These are phyloP conservation scores for Penicillium macrosclerotiorum DNA, from an alignment of 495 filamentous ascomycete genomes.

Conservation along the genomic window DNA sequence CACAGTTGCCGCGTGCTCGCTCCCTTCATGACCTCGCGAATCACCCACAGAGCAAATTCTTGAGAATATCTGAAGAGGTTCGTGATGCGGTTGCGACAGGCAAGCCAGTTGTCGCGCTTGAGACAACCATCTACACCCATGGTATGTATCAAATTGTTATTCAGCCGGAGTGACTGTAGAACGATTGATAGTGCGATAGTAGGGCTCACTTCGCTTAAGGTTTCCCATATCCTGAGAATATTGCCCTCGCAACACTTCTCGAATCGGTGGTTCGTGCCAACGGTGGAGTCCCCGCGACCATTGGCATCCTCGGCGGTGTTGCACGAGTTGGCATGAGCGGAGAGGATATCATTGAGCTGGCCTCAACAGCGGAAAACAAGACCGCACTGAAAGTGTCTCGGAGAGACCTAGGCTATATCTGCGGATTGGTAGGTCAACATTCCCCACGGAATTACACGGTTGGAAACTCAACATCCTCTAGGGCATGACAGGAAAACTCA, in stretches of 20 bases:
- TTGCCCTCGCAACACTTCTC: slow-evolving; percentile 64
- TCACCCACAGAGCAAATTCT: slow-evolving; percentile 49
- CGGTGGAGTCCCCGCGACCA: slow-evolving; percentile 89
- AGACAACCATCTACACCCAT: slow-evolving; percentile 86
- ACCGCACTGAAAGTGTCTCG: slow-evolving; percentile 78
- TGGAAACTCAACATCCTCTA: slow-evolving; percentile 27
- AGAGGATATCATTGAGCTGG: slow-evolving; percentile 69
- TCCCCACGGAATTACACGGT: not conserved
- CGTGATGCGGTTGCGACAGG: slow-evolving; percentile 66
- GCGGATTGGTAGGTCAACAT: slow-evolving; percentile 64
- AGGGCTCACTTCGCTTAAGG: slow-evolving; percentile 41
- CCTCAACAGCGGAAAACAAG: slow-evolving; percentile 59
- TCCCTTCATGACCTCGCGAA: slow-evolving; percentile 34
- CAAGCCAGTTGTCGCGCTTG: slow-evolving; percentile 84
- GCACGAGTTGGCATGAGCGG: slow-evolving; percentile 72
- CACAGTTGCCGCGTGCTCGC: slow-evolving; percentile 19
- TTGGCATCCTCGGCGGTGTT: slow-evolving; percentile 78
- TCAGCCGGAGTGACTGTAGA: not conserved
- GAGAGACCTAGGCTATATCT: slow-evolving; percentile 77
- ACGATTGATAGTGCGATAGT: not conserved
- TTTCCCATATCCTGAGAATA: slow-evolving; percentile 79
- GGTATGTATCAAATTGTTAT: slow-evolving; percentile 40
- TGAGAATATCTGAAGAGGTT: slow-evolving; percentile 81
- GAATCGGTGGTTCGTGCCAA: slow-evolving; percentile 74
- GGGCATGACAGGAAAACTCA: slow-evolving; percentile 59